Evolutionary conservation across 495 filamentous ascomycete genomes (phyloP).

Genomic region (Chaetomium tenue): DNA sequence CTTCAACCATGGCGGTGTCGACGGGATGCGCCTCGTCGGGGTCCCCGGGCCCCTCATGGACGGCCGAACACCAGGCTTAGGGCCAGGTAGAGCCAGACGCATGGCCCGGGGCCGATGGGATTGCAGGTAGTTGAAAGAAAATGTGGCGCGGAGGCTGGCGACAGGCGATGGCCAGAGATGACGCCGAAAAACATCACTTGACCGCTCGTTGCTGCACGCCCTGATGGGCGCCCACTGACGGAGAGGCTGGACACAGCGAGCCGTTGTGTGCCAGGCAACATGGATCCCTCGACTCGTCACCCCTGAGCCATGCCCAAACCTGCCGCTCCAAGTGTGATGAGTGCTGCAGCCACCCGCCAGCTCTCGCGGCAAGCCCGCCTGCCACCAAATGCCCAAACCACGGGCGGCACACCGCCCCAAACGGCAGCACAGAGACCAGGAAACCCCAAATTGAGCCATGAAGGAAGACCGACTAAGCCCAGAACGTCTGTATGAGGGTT

Average conservation of each 20-base stretch:
- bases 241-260: conserved; percentile 16
- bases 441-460: conserved; percentile 12
- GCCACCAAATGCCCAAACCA: conserved; percentile 14
- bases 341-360: conserved; percentile 26
- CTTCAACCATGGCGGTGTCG: conserved; percentile 15
- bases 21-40: background rate
- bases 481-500: background rate
- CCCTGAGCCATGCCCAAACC: conserved; percentile 22
- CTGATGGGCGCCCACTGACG: background rate
- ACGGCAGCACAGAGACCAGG: conserved; percentile 19
- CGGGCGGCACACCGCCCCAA: conserved; percentile 15
- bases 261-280: conserved; percentile 22
- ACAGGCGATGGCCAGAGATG: conserved; percentile 26
- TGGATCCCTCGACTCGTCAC: conserved; percentile 37
- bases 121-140: conserved; percentile 35
- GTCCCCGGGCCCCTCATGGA: background rate
- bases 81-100: background rate
- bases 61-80: background rate
- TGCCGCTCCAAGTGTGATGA: conserved; percentile 28
- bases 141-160: conserved; percentile 35
- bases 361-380: conserved; percentile 15
- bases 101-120: conserved; percentile 8
- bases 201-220: conserved; percentile 13
- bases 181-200: conserved; percentile 27
- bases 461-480: background rate